Evolutionary conservation across 345 rosid species (phyloP).

Genomic region (Eucalyptus cloeziana): DNA sequence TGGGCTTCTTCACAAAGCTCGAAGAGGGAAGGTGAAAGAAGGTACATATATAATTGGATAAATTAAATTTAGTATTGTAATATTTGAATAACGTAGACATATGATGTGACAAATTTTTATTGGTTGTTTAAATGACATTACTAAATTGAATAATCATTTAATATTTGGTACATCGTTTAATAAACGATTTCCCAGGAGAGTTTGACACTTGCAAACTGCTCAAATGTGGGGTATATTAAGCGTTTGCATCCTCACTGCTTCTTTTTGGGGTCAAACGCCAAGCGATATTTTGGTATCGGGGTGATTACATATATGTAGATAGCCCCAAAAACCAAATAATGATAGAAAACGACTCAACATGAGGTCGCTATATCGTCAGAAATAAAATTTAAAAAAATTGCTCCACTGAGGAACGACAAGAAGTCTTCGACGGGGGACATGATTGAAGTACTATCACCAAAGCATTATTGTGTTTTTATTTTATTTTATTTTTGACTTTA

Average conservation of each 20-base stretch:
- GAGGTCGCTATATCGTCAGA: neutral
- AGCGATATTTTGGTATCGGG: neutral
- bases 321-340: neutral
- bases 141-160: neutral
- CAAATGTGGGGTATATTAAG: neutral
- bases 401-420: neutral
- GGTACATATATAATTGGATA: neutral
- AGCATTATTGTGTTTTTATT: neutral
- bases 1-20: neutral
- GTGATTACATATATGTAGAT: neutral
- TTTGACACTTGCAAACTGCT: neutral
- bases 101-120: neutral
- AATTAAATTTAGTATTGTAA: neutral
- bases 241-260: neutral
- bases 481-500: neutral
- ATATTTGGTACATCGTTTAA: neutral
- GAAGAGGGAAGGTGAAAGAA: neutral
- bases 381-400: neutral
- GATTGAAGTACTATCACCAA: neutral
- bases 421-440: neutral
- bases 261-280: neutral
- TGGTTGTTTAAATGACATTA: neutral
- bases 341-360: neutral
- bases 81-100: neutral
- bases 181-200: neutral